These are phyloP conservation scores for Lachnellula hyalina DNA, from an alignment of 2,329 filamentous ascomycete genomes.

Conservation along the genomic window DNA sequence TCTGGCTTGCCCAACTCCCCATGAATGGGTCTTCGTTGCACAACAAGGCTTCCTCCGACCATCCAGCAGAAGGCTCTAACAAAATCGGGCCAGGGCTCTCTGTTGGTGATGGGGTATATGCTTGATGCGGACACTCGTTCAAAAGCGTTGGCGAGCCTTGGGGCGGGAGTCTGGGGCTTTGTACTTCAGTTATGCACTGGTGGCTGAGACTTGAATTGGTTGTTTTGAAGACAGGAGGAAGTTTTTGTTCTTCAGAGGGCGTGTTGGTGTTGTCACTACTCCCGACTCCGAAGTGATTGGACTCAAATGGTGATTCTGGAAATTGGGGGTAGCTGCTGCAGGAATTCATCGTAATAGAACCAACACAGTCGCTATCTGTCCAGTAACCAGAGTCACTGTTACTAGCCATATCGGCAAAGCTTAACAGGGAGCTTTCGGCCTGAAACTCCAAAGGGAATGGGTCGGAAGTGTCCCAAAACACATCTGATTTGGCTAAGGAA, in stretches of 20 bases:
- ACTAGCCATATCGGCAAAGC: neutral
- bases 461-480: conserved; percentile 3
- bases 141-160: no score
- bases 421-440: neutral
- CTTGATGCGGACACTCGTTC: neutral
- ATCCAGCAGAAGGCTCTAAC: neutral
- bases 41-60: neutral
- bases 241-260: neutral
- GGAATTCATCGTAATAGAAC: conserved; percentile 1
- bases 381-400: conserved; percentile 6
- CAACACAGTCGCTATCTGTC: conserved; percentile 1
- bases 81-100: neutral
- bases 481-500: neutral
- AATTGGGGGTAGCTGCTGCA: neutral
- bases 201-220: neutral
- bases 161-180: neutral
- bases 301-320: neutral
- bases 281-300: neutral
- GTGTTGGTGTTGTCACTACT: neutral
- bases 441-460: neutral
- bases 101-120: neutral
- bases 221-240: neutral
- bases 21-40: conserved; percentile 16
- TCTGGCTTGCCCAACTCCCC: conserved; percentile 14
- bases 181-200: neutral